Evolutionary conservation across 1,284 basidiomycete species (phyloP).

Genomic region (Cryptococcus maquisensis): DNA sequence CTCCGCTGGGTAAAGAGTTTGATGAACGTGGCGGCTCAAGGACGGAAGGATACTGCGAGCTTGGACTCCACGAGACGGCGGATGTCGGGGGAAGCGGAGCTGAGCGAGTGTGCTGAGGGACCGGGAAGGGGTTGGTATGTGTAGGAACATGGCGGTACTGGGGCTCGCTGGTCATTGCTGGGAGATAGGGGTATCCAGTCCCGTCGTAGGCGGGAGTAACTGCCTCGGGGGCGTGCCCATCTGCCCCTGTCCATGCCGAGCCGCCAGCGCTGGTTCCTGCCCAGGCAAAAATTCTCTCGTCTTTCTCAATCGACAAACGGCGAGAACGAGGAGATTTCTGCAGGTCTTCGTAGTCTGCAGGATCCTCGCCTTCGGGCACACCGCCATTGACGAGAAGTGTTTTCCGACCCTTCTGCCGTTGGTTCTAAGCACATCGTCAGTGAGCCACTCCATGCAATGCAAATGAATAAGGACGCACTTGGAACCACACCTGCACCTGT

Average conservation of each 20-base stretch:
- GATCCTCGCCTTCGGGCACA: slow-evolving; percentile 25
- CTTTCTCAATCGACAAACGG: slow-evolving; percentile 13
- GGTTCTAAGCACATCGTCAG: slow-evolving; percentile 30
- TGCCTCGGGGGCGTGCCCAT: background rate
- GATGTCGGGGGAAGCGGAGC: background rate
- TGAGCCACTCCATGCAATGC: background rate
- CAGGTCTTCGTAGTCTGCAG: slow-evolving; percentile 27
- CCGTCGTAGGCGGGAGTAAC: background rate
- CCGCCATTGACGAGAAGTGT: slow-evolving; percentile 19
- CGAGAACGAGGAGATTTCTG: slow-evolving; percentile 27
- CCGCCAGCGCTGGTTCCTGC: slow-evolving; percentile 2
- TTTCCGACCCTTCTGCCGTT: slow-evolving; percentile 39
- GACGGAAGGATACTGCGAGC: background rate
- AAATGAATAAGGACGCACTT: slow-evolving; percentile 25
- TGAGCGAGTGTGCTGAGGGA: background rate
- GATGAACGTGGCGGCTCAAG: background rate
- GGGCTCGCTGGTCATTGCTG: background rate
- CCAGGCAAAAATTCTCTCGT: slow-evolving; percentile 13
- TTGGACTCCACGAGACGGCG: background rate
- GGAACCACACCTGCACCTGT: slow-evolving; percentile 49
- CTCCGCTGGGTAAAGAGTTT: background rate
- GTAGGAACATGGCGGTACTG: background rate
- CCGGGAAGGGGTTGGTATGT: background rate
- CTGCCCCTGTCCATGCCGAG: background rate
- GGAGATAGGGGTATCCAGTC: background rate